Evolutionary conservation across 2,329 filamentous ascomycete species (phyloP), one percentile per base, ranked within the genome.

Genomic region (Phialophora chinensis): DNA sequence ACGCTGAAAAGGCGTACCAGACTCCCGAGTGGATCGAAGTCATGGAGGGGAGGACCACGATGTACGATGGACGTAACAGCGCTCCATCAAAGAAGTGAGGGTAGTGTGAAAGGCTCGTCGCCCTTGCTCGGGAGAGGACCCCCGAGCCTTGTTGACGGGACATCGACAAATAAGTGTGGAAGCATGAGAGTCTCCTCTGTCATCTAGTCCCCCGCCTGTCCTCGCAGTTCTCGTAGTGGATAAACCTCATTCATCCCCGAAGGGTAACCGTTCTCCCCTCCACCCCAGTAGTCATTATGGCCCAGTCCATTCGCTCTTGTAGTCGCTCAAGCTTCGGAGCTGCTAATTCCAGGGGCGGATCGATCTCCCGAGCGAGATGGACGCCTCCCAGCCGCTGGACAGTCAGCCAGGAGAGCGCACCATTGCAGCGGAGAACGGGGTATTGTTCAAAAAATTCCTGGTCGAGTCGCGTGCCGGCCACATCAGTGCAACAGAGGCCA

Each of bases 41-140:
- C 17, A 63, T 63, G 61, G 23, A 44, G n/a, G 61, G 61, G 17
- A 42, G 61, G 38, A 42, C 25, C 27, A 63, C 61, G 23, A 57
- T 63, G 54, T 56, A 56, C 20, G 54, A 56, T 23, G 54, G 54
- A 7, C 3, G 2, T 50, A 6, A 6, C 47, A 50, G 2, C 47
- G 47, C 47, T 50, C 14, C 47, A 25, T n/a, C 47, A 50, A 50
- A 50, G 47, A 50, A 50, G 47, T 25, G 47, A 50, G 17, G n/a
- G 47, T 50, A 50, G 47, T 50, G 23, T 20, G 47, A 25, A 50
- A 50, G 23, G 3, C 47, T 50, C 10, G 17, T 50, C 47, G 47
- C 47, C 47, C 47, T 50, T 23, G 47, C 47, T 50, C 47, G 47
- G 17, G 47, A 50, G 17, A 50, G 47, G 47, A 50, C 47, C 3